Evolutionary conservation across 2,329 filamentous ascomycete species (phyloP).

Genomic region (Cytospora schulzeri): DNA sequence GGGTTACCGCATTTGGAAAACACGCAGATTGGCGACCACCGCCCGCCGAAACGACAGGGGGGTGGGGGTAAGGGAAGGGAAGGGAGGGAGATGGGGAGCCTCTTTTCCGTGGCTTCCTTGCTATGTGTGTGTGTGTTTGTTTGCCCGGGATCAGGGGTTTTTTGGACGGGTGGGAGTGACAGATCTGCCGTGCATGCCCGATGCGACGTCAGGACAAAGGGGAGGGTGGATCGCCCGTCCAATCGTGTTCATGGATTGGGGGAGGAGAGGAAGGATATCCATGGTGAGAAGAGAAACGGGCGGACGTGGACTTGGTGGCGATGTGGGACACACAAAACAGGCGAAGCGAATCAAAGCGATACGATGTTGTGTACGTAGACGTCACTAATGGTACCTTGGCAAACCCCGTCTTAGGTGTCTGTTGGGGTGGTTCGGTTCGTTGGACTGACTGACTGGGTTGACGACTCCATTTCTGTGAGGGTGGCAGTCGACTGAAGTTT

Average conservation of each 20-base stretch:
- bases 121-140: too few species aligned
- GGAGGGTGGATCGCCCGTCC: slow-evolving; percentile 6
- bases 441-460: too few species aligned
- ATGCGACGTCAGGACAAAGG: slow-evolving; percentile 15
- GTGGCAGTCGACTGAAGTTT: slow-evolving; percentile 13
- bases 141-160: neutral
- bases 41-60: too few species aligned
- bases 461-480: neutral
- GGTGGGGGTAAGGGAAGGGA: too few species aligned
- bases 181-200: slow-evolving; percentile 16
- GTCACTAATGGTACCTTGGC: neutral
- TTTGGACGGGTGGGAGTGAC: neutral
- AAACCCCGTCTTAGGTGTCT: too few species aligned
- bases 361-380: neutral
- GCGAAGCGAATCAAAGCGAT: neutral
- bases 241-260: slow-evolving; percentile 10
- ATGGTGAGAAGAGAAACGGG: slow-evolving; percentile 11
- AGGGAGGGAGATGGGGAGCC: too few species aligned
- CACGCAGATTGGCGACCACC: slow-evolving; percentile 13
- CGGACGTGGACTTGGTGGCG: neutral
- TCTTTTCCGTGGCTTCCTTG: neutral
- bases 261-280: too few species aligned
- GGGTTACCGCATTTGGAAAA: slow-evolving; percentile 24
- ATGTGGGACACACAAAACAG: neutral
- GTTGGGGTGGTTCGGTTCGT: too few species aligned